phyloP scores from a whole-genome alignment of 306 rosid genomes.

The Sophora flavescens region DNA sequence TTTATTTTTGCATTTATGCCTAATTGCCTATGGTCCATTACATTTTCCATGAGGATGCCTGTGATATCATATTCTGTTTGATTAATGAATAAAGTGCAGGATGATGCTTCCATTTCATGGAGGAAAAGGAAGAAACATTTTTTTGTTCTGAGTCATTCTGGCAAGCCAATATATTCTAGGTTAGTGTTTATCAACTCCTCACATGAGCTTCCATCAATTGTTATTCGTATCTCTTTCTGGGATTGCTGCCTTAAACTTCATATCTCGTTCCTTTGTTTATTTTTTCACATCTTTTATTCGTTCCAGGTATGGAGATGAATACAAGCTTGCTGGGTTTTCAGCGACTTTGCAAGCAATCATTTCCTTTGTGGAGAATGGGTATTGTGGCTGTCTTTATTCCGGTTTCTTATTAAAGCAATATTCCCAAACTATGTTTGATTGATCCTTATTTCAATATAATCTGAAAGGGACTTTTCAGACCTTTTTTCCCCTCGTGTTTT shows the following conservation, averaged over 20 bases:
- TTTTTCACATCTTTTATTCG: conserved; percentile 43
- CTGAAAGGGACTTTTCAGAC: conserved; percentile 30
- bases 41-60: conserved; percentile 36
- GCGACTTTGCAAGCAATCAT: conserved; percentile 98
- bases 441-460: conserved; percentile 33
- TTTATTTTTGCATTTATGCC: conserved; percentile 30
- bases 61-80: conserved; percentile 55
- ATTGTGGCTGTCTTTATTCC: conserved; percentile 43
- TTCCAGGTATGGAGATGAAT: conserved; percentile 89
- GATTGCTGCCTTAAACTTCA: conserved; percentile 25
- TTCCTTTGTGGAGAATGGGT: conserved; percentile 96
- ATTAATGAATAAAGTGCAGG: no score
- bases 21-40: conserved; percentile 10
- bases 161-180: conserved; percentile 97
- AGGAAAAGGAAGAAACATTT: conserved; percentile 95
- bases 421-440: conserved; percentile 11
- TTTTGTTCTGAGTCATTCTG: conserved; percentile 86
- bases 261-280: conserved; percentile 34
- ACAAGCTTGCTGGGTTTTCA: conserved; percentile 97
- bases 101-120: conserved; percentile 94
- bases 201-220: conserved; percentile 20
- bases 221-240: conserved; percentile 18
- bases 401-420: neutral
- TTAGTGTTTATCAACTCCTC: conserved; percentile 49
- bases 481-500: conserved; percentile 38